These are phyloP conservation scores for Ascochyta koolunga DNA, from an alignment of 2,329 filamentous ascomycete species.

Conservation along the genomic window DNA sequence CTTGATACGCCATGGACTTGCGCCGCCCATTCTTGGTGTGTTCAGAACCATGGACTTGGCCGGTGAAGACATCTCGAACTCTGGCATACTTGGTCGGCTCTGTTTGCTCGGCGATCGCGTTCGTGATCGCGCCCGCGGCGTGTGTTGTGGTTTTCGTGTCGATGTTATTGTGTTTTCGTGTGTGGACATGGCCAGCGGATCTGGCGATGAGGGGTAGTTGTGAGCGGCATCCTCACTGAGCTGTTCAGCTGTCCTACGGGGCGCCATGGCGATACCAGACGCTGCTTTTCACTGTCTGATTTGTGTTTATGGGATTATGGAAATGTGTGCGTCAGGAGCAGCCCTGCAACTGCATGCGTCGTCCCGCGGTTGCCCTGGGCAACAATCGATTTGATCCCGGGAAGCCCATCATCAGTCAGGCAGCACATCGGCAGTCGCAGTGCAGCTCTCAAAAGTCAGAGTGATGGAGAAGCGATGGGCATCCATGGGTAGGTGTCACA, in stretches of 20 bases:
- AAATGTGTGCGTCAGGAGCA: background rate
- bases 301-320: slow-evolving; percentile 18
- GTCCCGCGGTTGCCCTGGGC: slow-evolving; percentile 31
- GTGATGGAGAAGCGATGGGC: slow-evolving; percentile 41
- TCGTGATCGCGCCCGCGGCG: slow-evolving; percentile 31
- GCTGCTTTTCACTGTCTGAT: background rate
- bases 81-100: slow-evolving; percentile 24
- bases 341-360: background rate
- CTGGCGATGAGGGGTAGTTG: slow-evolving; percentile 45
- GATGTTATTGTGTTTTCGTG: slow-evolving; percentile 29
- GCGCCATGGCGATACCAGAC: slow-evolving; percentile 25
- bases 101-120: slow-evolving; percentile 42
- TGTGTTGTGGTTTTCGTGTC: slow-evolving; percentile 28
- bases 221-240: slow-evolving; percentile 25
- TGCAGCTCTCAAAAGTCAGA: background rate
- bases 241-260: slow-evolving; percentile 22
- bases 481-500: slow-evolving; percentile 45
- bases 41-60: slow-evolving; percentile 55
- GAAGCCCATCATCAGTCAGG: slow-evolving; percentile 19
- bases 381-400: slow-evolving; percentile 39
- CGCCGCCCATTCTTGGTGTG: slow-evolving; percentile 46
- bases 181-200: slow-evolving; percentile 43
- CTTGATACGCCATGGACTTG: slow-evolving; percentile 57
- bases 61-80: slow-evolving; percentile 43
- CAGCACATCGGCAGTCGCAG: slow-evolving; percentile 3